These are phyloP conservation scores for Parasitella parasitica DNA, from an alignment of 371 early-diverging fungal genomes.

Conservation along the genomic window DNA sequence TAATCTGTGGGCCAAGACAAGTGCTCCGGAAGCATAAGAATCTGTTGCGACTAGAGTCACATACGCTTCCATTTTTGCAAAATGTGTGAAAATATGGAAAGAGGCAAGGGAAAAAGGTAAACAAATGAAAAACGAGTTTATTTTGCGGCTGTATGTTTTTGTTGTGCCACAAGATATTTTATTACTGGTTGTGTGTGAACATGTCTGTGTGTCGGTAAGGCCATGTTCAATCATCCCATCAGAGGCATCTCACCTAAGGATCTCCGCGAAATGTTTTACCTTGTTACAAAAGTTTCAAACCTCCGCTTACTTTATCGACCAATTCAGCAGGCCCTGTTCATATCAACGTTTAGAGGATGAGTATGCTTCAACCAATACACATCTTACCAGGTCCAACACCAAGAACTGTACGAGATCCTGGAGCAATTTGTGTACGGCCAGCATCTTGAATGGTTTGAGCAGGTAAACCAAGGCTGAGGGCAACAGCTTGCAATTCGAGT, in stretches of 20 bases:
- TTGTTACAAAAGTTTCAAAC: constrained; percentile 80
- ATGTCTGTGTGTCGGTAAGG: neutral
- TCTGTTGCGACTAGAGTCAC: constrained; percentile 78
- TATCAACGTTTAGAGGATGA: neutral
- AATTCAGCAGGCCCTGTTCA: constrained; percentile 66
- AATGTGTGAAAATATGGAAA: neutral
- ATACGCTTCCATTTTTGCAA: constrained; percentile 55
- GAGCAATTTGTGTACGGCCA: constrained; percentile 97
- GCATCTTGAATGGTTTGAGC: constrained; percentile 91
- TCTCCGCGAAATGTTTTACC: neutral
- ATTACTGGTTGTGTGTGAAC: neutral
- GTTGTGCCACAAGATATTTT: constrained; percentile 4
- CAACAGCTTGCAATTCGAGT: constrained; percentile 71
- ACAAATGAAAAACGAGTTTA: neutral
- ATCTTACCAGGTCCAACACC: constrained; percentile 91
- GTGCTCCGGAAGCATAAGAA: constrained; percentile 83
- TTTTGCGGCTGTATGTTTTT: neutral
- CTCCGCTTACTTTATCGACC: constrained; percentile 81
- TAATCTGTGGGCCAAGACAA: constrained; percentile 79
- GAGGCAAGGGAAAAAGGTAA: neutral
- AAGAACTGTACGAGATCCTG: constrained; percentile 93
- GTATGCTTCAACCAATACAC: neutral
- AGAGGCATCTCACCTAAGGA: no score
- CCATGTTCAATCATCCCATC: neutral
- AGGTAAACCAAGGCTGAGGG: constrained; percentile 68